Evolutionary conservation across 2,329 filamentous ascomycete species (phyloP).

Genomic region (Metarhizium rileyi): DNA sequence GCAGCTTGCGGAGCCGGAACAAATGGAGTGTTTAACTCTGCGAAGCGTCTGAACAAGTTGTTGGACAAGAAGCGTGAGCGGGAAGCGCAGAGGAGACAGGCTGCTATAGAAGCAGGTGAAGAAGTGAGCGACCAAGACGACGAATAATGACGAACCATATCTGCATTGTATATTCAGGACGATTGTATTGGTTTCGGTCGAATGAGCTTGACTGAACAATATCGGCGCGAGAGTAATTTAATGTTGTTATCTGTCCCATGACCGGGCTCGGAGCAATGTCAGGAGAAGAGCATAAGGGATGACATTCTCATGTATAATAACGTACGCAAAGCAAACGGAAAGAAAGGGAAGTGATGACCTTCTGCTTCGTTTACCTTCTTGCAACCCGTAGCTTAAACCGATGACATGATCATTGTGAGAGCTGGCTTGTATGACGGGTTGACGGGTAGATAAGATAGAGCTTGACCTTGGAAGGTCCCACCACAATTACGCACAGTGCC

Average conservation of each 20-base stretch:
- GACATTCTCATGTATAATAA: too few species aligned
- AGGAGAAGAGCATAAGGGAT: too few species aligned
- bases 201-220: too few species aligned
- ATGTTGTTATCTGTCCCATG: too few species aligned
- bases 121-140: constrained; percentile 36
- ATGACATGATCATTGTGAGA: not conserved
- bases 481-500: not conserved
- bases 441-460: not conserved
- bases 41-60: constrained; percentile 72
- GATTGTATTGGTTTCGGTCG: too few species aligned
- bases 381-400: not conserved
- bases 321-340: too few species aligned
- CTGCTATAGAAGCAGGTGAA: constrained; percentile 40
- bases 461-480: not conserved
- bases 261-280: too few species aligned
- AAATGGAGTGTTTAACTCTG: constrained; percentile 80
- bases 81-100: constrained; percentile 46
- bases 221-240: too few species aligned
- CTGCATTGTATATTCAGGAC: not conserved
- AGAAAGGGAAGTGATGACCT: too few species aligned
- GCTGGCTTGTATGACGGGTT: not conserved
- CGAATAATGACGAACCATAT: constrained; percentile 3
- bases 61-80: constrained; percentile 62
- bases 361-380: too few species aligned
- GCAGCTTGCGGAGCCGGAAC: constrained; percentile 79